Evolutionary conservation across 148 eudicot species (phyloP), one percentile per base, ranked within the genome.

Genomic region (Chenopodium album): DNA sequence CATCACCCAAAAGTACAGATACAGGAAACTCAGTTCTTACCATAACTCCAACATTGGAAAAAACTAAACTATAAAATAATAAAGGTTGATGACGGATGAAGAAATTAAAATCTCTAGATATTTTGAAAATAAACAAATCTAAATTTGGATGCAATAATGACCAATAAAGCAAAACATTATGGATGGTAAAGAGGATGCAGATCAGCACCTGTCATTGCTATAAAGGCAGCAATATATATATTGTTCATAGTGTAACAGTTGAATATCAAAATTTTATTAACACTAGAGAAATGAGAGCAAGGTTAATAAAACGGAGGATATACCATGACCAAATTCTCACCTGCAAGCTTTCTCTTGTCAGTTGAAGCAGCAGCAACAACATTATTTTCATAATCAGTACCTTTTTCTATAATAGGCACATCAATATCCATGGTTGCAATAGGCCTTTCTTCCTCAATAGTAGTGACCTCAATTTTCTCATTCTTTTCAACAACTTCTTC

Each of bases 291-390:
- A 64, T 3, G 75, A 73, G 29, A 13, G 75, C 9, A 66, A 20
- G 64, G 60, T 29, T 23, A 4, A 34, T 64, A 41, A 34, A 32
- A 63, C 29, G 5, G 37, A 8, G 44, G 22, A 37, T 63, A 37
- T 63, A 52, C 28, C 46, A 59, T 34, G 63, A 69, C 17, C 17
- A 22, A 74, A 64, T 11, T 22, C 89, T 86, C 89, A 95, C 99
- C 98, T 84, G 87, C 78, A 84, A 87, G 84, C 89, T 95, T 95
- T 85, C 99, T 88, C 91, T 95, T 95, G 79, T 84, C 88, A 69
- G 89, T 32, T 50, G 87, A 28, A 73, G 87, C 87, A 85, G 88
- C 87, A 73, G 83, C 56, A 31, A 60, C 84, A 73, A 84, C 81
- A 78, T 86, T 87, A 46, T 81, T 85, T 66, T 90, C 92, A 82